A percentile compares a stretch with the other conserved stretches of the same genome.
phyloP scores from a whole-genome alignment of 345 rosid species.

The Bruguiera gymnorhiza region DNA sequence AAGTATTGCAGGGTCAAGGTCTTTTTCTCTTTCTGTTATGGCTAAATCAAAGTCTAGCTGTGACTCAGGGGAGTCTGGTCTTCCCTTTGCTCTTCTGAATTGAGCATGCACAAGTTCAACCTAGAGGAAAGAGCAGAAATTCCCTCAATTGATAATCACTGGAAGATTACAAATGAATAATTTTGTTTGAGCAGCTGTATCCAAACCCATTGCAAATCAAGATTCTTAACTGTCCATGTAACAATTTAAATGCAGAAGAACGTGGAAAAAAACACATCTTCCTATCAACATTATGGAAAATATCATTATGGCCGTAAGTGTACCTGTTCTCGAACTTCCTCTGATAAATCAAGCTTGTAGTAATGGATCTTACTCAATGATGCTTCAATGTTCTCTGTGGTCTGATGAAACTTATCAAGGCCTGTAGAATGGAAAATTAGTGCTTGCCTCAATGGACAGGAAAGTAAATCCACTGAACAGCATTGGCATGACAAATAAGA shows the following conservation, averaged over 20 bases:
- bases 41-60: conserved; percentile 71
- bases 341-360: conserved; percentile 53
- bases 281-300: background rate
- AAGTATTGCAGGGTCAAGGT: conserved; percentile 54
- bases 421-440: conserved; percentile 33
- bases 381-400: conserved; percentile 65
- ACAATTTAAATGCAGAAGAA: background rate
- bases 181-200: background rate
- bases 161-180: background rate
- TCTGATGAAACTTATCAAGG: conserved; percentile 48
- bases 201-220: background rate
- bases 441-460: background rate
- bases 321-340: conserved; percentile 94
- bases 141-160: conserved; percentile 1
- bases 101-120: conserved; percentile 85
- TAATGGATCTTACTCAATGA: conserved; percentile 66
- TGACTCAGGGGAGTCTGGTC: conserved; percentile 51
- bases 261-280: background rate
- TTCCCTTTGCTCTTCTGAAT: conserved; percentile 73
- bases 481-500: background rate
- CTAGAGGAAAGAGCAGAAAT: conserved; percentile 30
- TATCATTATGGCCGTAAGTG: background rate
- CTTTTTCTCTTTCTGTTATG: conserved; percentile 47
- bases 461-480: background rate
- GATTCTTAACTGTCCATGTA: background rate